Evolutionary conservation across 192 early-diverging fungal species (phyloP), one percentile per base, ranked within the genome.

Genomic region (Podila minutissima): DNA sequence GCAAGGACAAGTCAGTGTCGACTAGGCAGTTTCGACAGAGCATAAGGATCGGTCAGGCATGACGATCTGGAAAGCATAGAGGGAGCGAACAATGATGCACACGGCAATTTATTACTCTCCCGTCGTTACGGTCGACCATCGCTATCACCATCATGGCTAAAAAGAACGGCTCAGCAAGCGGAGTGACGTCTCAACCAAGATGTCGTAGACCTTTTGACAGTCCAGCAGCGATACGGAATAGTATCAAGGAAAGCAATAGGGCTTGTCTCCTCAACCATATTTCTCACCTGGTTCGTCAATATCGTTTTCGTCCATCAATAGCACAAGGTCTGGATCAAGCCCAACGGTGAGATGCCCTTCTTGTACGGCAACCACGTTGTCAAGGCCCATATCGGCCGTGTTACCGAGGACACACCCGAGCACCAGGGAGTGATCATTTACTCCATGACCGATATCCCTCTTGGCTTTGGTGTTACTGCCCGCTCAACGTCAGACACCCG

Each of bases 241-340:
- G 0, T 41, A 41, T 46, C 66, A 55, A 32, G 31, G 20, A 67
- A n/a, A 67, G 59, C 11, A 24, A 9, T 9, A 12, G 53, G 5
- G 24, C 20, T 10, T 26, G 20, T 24, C 11, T 35, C 17, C 24
- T 5, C 26, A 61, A 61, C n/a, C 6, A 24, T 8, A 4, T 53
- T n/a, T 10, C 20, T 55, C 59, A 20, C 2, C 8, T 1, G 6
- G 19, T 1, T 55, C 24, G 24, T 26, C 24, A 7, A 55, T 17
- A 55, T 55, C 33, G 50, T 35, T 70, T 70, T 61, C 22, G 49
- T 22, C 19, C 31, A 64, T 20, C 9, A 24, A 41, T 85, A 95
- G 92, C 95, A 97, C 90, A 98, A 99, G 85, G 92, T 99, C 63
- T 99, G 98, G 97, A 93, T 99, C 60, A 99, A 98, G 84, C 97